Percentiles rank a stretch among this genome's conserved stretches.
These are phyloP conservation scores for Raphanus hybrid DNA, from an alignment of 441 rosid species.

Conservation along the genomic window DNA sequence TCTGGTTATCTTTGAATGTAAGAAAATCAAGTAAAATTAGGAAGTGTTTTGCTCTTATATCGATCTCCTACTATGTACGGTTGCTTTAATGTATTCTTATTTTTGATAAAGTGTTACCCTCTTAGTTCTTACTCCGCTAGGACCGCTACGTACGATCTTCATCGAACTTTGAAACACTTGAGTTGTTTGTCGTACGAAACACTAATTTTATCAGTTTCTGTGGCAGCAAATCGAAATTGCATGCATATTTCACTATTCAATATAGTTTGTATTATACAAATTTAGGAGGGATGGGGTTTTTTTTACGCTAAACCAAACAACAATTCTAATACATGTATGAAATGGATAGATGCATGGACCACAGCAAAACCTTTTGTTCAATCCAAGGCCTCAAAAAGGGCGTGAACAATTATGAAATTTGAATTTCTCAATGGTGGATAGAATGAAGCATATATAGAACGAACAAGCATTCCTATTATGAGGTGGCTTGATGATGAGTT, in stretches of 20 bases:
- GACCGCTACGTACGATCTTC: neutral
- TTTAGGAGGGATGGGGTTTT: neutral
- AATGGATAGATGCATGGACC: conserved; percentile 36
- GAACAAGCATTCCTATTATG: neutral
- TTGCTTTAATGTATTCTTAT: conserved; percentile 7
- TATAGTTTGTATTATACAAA: neutral
- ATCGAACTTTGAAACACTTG: conserved; percentile 4
- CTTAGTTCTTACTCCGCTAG: neutral
- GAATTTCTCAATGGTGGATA: neutral
- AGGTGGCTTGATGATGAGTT: conserved; percentile 11
- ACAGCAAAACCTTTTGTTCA: conserved; percentile 33
- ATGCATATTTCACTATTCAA: conserved; percentile 5
- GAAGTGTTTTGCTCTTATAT: conserved; percentile 2
- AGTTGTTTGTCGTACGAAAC: conserved; percentile 14
- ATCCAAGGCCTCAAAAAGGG: conserved; percentile 24
- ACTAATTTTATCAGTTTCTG: neutral
- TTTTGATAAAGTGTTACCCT: conserved; percentile 4
- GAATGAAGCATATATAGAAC: neutral
- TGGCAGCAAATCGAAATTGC: conserved; percentile 6
- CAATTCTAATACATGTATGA: conserved; percentile 11
- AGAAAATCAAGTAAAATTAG: conserved; percentile 1
- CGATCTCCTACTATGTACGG: conserved; percentile 15
- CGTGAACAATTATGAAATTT: conserved; percentile 4
- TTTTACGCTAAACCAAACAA: conserved; percentile 15
- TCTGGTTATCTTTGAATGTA: conserved; percentile 30